Base-by-base conservation (phyloP, 805 yeast genomes). In the Phaffomyces opuntiae region DNA sequence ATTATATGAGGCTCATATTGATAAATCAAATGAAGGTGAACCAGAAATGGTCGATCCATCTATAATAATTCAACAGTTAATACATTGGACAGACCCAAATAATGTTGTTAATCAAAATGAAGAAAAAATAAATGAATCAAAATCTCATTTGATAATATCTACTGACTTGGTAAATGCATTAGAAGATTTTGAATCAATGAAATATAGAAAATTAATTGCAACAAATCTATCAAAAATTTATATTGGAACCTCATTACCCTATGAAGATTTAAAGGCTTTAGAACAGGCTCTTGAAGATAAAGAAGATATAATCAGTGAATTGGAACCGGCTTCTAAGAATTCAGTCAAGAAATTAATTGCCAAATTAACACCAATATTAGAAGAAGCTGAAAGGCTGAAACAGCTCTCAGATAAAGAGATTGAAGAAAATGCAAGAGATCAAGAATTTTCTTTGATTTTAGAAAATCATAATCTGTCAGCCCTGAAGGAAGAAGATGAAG, bases 61-160 rank as follows among this genome's bases (percentile, higher is more conserved):
- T 12, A 68, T 69, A 9, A 75, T 85, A 3, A 65, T 83, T 31
- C 88, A 81, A 51, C 95, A 87, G 55, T 63, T 91, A 40, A 68
- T 84, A 24, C 78, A 80, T 56, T 87, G 96, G 96, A 83, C 95
- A 17, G 91, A 88, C 60, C 95, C 96, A 7, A 65, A 68, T 38
- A 77, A 80, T 51, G 65, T 82, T 9, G 87, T 80, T 3, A 74
- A 76, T 48, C 64, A 67, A 37, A 53, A 69, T 1, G 68, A 69
- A 7, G 75, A 66, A 3, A 73, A 66, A 2, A 62, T 70, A 4
- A 57, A 57, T 5, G 55, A 55, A n/a, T 75, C 77, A 36, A 61
- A 72, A 11, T 65, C 77, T 7, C 93, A 85, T 51, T 60, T 81
- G 4, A 72, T 70, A 52, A 77, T 83, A 50, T 77, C 77, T 0